Conservation (phyloP, 805 yeast species). For the Isabelozyma rhagii region DNA sequence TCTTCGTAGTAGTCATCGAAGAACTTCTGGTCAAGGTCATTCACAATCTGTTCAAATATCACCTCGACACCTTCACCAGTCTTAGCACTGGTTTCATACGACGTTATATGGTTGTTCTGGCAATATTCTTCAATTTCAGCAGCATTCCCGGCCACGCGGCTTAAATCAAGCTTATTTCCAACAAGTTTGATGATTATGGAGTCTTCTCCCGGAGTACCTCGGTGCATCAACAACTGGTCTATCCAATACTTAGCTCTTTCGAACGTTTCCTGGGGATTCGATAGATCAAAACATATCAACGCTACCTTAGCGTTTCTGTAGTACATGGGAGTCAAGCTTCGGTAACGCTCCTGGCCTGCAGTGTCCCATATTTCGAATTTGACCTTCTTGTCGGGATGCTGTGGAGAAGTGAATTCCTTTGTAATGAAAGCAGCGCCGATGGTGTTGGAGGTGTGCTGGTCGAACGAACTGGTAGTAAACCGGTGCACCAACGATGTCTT, state of each 20-base stretch:
- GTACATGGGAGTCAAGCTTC: conserved; percentile 44
- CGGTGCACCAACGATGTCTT: conserved; percentile 77
- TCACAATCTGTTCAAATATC: conserved; percentile 30
- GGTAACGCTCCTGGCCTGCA: conserved; percentile 74
- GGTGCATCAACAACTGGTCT: conserved; percentile 56
- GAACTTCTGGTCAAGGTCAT: conserved; percentile 26
- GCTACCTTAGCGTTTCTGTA: conserved; percentile 63
- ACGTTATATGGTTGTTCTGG: conserved; percentile 12
- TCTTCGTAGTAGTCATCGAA: conserved; percentile 16
- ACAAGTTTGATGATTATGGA: conserved; percentile 48
- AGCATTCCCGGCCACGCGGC: conserved; percentile 20
- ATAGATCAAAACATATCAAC: conserved; percentile 79
- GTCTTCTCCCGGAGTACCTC: conserved; percentile 14
- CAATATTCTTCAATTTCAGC: conserved; percentile 13
- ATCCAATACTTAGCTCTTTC: conserved; percentile 85
- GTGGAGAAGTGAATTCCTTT: conserved; percentile 45
- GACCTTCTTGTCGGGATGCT: conserved; percentile 35
- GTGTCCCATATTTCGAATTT: conserved; percentile 89
- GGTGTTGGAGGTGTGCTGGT: conserved; percentile 79
- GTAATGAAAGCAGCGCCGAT: conserved; percentile 99
- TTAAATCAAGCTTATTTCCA: conserved; percentile 81
- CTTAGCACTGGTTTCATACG: conserved; percentile 62
- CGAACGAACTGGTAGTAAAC: conserved; percentile 70
- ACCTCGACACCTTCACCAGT: conserved; percentile 57
- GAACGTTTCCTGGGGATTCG: conserved; percentile 45